Conservation (phyloP, 257 asterid species). For the Capsicum pubescens region DNA sequence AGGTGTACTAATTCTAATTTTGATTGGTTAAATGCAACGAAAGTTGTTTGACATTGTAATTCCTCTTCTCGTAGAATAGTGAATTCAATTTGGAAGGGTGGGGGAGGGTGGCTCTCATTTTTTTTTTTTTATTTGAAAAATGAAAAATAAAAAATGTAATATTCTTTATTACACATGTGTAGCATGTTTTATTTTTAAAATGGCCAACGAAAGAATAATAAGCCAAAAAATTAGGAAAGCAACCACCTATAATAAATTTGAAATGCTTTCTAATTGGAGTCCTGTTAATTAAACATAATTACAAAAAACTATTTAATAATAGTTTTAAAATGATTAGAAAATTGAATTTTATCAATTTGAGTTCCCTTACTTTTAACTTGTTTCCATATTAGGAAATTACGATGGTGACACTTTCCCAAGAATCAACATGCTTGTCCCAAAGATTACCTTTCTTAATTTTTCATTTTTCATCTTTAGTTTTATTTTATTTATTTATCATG, state of each 20-base stretch:
- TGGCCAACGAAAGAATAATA: neutral
- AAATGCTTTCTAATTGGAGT: neutral
- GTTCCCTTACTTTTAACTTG: constrained; percentile 5
- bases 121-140: too few species aligned
- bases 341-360: constrained; percentile 17
- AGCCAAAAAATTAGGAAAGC: neutral
- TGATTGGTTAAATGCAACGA: neutral
- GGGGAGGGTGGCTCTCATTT: too few species aligned
- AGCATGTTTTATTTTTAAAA: neutral
- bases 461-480: neutral
- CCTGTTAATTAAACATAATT: neutral
- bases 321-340: neutral
- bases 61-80: neutral
- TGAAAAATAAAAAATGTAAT: too few species aligned
- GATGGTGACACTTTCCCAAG: neutral
- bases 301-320: neutral
- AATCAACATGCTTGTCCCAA: neutral
- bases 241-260: neutral
- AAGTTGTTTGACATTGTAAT: neutral
- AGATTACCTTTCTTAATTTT: neutral
- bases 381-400: neutral
- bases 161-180: neutral
- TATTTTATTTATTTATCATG: neutral
- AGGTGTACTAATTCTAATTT: neutral
- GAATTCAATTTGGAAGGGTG: too few species aligned